Percentiles rank a stretch among this genome's conserved stretches.
These are phyloP conservation scores for Penicillium sp. DNA, from an alignment of 2,329 filamentous ascomycete genomes.

Conservation along the genomic window DNA sequence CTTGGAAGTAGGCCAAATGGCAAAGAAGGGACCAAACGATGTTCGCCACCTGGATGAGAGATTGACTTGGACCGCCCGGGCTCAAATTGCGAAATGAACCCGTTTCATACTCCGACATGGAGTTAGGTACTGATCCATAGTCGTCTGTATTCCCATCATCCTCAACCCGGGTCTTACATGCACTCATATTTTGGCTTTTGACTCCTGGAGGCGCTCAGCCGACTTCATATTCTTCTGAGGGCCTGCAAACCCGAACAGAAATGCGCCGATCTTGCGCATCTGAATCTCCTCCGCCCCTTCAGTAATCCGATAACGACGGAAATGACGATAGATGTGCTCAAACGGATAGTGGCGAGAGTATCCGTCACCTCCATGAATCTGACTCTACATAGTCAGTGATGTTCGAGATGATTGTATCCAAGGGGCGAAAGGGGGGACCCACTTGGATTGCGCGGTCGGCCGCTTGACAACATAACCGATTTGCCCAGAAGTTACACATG, in stretches of 20 bases:
- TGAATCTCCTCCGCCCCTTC: slow-evolving; percentile 67
- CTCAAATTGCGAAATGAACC: not conserved
- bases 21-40: too few relatives aligned
- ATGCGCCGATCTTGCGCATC: slow-evolving; percentile 65
- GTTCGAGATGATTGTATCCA: too few relatives aligned
- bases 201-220: not conserved
- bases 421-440: not conserved
- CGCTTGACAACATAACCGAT: slow-evolving; percentile 60
- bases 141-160: too few relatives aligned
- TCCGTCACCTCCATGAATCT: slow-evolving; percentile 59
- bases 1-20: too few relatives aligned
- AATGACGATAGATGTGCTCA: slow-evolving; percentile 67
- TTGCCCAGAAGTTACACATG: slow-evolving; percentile 69
- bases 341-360: slow-evolving; percentile 62
- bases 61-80: too few relatives aligned
- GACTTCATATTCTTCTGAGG: slow-evolving; percentile 12
- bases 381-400: not conserved
- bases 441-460: slow-evolving; percentile 64
- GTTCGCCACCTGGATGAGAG: too few relatives aligned
- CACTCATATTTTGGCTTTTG: too few relatives aligned
- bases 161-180: too few relatives aligned
- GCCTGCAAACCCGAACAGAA: slow-evolving; percentile 53
- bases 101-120: not conserved
- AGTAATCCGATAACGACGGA: slow-evolving; percentile 63
- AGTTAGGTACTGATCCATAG: too few relatives aligned